Evolutionary conservation across 306 rosid species (phyloP).

Genomic region (Trichosanthes cucumerina): DNA sequence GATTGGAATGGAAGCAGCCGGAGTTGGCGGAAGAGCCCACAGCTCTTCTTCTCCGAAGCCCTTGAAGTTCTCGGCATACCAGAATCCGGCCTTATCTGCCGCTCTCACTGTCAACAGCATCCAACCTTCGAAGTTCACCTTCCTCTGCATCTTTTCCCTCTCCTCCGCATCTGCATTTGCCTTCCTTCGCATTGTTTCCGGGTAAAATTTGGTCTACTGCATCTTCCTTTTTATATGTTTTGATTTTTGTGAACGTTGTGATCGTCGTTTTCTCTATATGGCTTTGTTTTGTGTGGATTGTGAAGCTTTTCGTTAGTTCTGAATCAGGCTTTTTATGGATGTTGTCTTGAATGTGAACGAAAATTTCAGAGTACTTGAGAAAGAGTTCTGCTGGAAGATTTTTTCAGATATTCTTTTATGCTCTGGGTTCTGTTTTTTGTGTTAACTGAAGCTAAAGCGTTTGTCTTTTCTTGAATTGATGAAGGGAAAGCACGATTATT

Average conservation of each 20-base stretch:
- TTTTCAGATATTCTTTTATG: neutral
- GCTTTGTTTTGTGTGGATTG: neutral
- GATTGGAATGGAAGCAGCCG: slow-evolving; percentile 24
- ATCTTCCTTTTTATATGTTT: neutral
- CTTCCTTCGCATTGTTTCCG: slow-evolving; percentile 44
- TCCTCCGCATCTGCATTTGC: slow-evolving; percentile 54
- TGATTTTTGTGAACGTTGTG: neutral
- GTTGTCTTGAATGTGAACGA: neutral
- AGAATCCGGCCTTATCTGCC: slow-evolving; percentile 63
- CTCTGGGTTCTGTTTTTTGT: neutral
- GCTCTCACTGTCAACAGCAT: slow-evolving; percentile 72
- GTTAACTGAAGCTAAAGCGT: neutral
- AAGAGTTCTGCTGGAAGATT: neutral
- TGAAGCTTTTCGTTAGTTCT: neutral
- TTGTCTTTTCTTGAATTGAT: slow-evolving; percentile 6
- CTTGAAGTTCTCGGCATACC: slow-evolving; percentile 61
- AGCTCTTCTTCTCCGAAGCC: slow-evolving; percentile 40
- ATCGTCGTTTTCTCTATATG: neutral
- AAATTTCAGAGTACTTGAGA: neutral
- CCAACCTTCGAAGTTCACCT: slow-evolving; percentile 53
- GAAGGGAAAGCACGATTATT: slow-evolving; percentile 55
- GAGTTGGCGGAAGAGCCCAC: slow-evolving; percentile 21
- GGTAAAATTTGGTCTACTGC: slow-evolving; percentile 24
- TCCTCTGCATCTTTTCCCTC: slow-evolving; percentile 46
- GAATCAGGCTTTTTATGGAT: neutral